Percentiles rank a stretch among this genome's conserved stretches.
Conservation (phyloP, 345 rosid genomes). For the Limnanthes douglasii region DNA sequence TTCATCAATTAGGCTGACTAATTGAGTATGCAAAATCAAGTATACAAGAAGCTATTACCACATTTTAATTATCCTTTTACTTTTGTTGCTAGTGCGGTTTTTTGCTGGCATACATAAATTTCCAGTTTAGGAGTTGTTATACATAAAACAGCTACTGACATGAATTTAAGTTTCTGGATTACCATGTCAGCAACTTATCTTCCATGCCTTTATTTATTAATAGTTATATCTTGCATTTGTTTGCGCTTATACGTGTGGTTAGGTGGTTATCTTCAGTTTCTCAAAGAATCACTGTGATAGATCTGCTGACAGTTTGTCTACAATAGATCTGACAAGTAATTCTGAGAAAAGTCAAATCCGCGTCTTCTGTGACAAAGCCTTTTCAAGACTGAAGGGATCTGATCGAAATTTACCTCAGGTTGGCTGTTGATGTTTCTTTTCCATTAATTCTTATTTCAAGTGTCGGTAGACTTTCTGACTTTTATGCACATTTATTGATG, state of each 20-base stretch:
- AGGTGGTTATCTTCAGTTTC: constrained; percentile 93
- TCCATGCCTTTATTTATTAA: too few species aligned
- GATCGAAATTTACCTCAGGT: constrained; percentile 97
- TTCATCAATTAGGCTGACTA: too few species aligned
- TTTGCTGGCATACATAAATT: too few species aligned
- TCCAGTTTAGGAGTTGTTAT: too few species aligned
- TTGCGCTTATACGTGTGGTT: constrained; percentile 3
- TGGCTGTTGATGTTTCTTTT: constrained; percentile 12
- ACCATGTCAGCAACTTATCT: too few species aligned
- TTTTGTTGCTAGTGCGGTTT: too few species aligned
- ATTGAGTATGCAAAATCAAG: too few species aligned
- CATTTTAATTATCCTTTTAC: too few species aligned
- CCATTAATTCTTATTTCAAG: constrained; percentile 5
- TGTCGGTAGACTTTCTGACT: constrained; percentile 8
- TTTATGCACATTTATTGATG: constrained; percentile 11
- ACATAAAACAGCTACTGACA: too few species aligned
- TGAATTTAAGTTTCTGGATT: too few species aligned
- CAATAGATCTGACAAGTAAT: constrained; percentile 67
- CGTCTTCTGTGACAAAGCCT: constrained; percentile 90
- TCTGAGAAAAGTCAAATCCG: constrained; percentile 85
- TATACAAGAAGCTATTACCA: too few species aligned
- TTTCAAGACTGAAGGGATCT: constrained; percentile 90
- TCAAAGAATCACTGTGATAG: constrained; percentile 94
- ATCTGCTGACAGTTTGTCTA: constrained; percentile 57
- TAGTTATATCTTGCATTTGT: constrained; percentile 7